These are phyloP conservation scores for Lasiodiplodia sp. DNA, from an alignment of 2,329 filamentous ascomycete genomes.

Conservation along the genomic window DNA sequence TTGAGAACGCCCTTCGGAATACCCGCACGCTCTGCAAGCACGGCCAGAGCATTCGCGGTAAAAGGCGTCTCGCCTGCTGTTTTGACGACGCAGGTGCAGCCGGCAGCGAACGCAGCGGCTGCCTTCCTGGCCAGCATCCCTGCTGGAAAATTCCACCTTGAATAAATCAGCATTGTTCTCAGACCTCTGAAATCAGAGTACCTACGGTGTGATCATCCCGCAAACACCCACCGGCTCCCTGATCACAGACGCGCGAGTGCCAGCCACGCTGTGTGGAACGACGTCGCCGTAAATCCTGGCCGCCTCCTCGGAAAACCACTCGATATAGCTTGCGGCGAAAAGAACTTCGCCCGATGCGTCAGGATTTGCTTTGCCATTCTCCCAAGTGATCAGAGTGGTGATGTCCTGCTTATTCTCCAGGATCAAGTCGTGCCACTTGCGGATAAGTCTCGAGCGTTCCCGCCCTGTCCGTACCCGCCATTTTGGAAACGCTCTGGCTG, in stretches of 20 bases:
- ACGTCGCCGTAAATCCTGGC: slow-evolving; percentile 68
- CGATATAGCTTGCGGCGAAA: slow-evolving; percentile 55
- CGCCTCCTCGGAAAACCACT: slow-evolving; percentile 67
- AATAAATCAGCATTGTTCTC: background rate
- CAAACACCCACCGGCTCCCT: slow-evolving; percentile 63
- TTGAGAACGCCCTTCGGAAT: slow-evolving; percentile 52
- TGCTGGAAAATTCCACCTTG: slow-evolving; percentile 47
- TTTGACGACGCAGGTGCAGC: slow-evolving; percentile 48
- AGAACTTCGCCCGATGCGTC: slow-evolving; percentile 47
- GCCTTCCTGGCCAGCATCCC: slow-evolving; percentile 44
- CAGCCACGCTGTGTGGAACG: slow-evolving; percentile 65
- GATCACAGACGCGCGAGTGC: slow-evolving; percentile 71
- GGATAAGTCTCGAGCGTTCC: slow-evolving; percentile 36
- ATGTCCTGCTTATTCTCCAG: slow-evolving; percentile 39
- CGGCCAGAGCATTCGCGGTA: slow-evolving; percentile 46
- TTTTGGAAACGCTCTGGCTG: background rate
- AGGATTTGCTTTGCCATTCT: slow-evolving; percentile 80
- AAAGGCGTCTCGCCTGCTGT: slow-evolving; percentile 51
- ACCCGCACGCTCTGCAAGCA: slow-evolving; percentile 48
- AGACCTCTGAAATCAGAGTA: too few relatives aligned
- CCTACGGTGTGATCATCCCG: slow-evolving; percentile 47
- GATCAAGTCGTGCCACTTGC: slow-evolving; percentile 40
- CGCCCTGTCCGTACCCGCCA: slow-evolving; percentile 31
- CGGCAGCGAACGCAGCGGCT: slow-evolving; percentile 45
- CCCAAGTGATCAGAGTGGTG: slow-evolving; percentile 43